Evolutionary conservation across 345 rosid genomes (phyloP).

Genomic region (Erucastrum elatum): DNA sequence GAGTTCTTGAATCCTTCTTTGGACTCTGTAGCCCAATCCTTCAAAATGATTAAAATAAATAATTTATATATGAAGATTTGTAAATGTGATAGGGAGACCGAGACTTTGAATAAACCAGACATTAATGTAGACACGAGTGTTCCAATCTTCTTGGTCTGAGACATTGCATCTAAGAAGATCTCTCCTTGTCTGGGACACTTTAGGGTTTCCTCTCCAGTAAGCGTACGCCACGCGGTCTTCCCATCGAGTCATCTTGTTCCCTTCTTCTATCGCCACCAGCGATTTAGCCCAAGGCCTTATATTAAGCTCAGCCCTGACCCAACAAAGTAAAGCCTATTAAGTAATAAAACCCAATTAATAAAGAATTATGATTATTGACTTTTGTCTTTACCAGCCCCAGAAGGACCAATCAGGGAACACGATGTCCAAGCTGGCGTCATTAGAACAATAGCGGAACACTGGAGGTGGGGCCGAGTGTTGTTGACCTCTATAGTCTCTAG

Average conservation of each 20-base stretch:
- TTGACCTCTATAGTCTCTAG: constrained; percentile 41
- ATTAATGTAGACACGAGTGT: constrained; percentile 42
- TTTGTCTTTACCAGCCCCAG: constrained; percentile 72
- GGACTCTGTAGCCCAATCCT: constrained; percentile 56
- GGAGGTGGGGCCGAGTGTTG: constrained; percentile 56
- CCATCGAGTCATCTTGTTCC: constrained; percentile 46
- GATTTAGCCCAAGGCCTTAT: constrained; percentile 50
- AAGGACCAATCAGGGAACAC: constrained; percentile 57
- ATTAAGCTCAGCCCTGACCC: constrained; percentile 51
- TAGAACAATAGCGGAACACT: constrained; percentile 63
- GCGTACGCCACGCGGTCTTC: constrained; percentile 57
- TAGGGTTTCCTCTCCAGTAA: constrained; percentile 64
- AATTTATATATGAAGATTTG: neutral
- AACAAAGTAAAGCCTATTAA: neutral
- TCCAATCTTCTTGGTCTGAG: constrained; percentile 40
- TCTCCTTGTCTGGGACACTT: constrained; percentile 38
- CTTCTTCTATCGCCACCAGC: constrained; percentile 45
- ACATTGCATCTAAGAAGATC: constrained; percentile 49
- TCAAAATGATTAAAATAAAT: neutral
- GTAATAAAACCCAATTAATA: neutral
- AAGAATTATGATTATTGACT: neutral
- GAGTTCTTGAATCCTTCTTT: constrained; percentile 52
- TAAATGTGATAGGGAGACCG: neutral
- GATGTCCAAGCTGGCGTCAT: constrained; percentile 52
- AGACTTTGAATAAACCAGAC: neutral